Evolutionary conservation across 192 early-diverging fungal genomes (phyloP), one percentile per base, ranked within the genome.

Genomic region (Pilobolus umbonatus): DNA sequence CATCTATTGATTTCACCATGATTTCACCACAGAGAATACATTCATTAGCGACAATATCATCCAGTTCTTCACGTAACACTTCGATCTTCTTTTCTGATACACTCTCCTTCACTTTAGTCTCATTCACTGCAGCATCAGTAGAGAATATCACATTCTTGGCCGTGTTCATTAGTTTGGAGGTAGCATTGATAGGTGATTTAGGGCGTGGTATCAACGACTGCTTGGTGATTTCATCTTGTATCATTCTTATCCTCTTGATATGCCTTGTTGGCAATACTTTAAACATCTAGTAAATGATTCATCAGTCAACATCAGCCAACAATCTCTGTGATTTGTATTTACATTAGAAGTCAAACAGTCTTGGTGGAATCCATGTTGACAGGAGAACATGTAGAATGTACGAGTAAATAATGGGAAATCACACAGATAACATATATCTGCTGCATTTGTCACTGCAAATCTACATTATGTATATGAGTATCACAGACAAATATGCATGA

Each of bases 1-100:
- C 76, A 38, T 89, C 89, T 26, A 96, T 85, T 9, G 86, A 84
- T 55, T 86, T 87, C 59, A 99, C 95, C 88, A 98, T 97, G 19
- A 87, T 67, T 59, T 99, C 97, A 11, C 96, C 93, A 46, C 97
- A 99, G n/a, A 98, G 67, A 19, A 90, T 73, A 74, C 97, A 99
- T 70, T 99, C 95, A 15, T 78, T 74, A 4, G 89, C 87, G 1
- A 95, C 73, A 34, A 93, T 71, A 4, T 86, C 72, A 45, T 94
- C 88, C 46, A 91, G 67, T 59, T 91, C 86, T 62, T 88, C 84
- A 30, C 73, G 65, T 34, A 80, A 57, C 47, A 77, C 65, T 44
- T 80, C 81, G 3, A 74, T 51, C 47, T 64, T 62, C 2, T 75
- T 71, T 6, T 79, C 64, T 11, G 75, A 57, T 9, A 77, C 60